phyloP scores from a whole-genome alignment of 2,329 filamentous ascomycete genomes.

The Endoconidiophora laricicola region DNA sequence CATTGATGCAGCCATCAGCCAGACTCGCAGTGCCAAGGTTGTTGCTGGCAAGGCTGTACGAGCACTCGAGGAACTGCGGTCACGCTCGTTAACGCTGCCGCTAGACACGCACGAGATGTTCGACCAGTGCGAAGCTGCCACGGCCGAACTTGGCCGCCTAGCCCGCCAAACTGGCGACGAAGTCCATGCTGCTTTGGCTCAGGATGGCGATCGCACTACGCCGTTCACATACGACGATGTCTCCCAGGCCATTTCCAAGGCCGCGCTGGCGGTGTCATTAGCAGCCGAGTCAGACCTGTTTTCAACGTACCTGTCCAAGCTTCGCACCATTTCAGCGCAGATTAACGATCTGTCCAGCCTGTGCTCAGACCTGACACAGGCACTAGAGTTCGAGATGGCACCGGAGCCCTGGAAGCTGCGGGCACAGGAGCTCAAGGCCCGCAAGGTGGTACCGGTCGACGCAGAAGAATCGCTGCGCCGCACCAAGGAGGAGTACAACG shows the following conservation, averaged over 20 bases:
- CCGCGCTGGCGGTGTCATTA: slow-evolving; percentile 25
- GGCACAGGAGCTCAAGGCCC: slow-evolving; percentile 64
- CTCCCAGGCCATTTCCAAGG: slow-evolving; percentile 41
- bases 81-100: slow-evolving; percentile 55
- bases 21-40: slow-evolving; percentile 71
- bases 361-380: slow-evolving; percentile 52
- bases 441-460: slow-evolving; percentile 65
- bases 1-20: slow-evolving; percentile 53
- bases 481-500: slow-evolving; percentile 63
- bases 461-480: slow-evolving; percentile 71
- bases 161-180: slow-evolving; percentile 50
- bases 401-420: slow-evolving; percentile 71
- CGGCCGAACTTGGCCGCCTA: slow-evolving; percentile 48
- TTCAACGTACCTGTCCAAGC: slow-evolving; percentile 47
- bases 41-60: slow-evolving; percentile 62
- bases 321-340: slow-evolving; percentile 46
- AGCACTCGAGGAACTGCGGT: slow-evolving; percentile 60
- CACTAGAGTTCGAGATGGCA: slow-evolving; percentile 61
- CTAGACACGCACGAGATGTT: slow-evolving; percentile 53
- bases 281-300: slow-evolving; percentile 52
- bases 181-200: slow-evolving; percentile 44
- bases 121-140: slow-evolving; percentile 48
- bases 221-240: slow-evolving; percentile 52
- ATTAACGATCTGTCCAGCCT: slow-evolving; percentile 56
- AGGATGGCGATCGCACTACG: slow-evolving; percentile 54